Percentiles rank a stretch among this genome's conserved stretches.
These are phyloP conservation scores for Oryza punctata DNA, from an alignment of 176 grass and related monocot genomes.

Conservation along the genomic window DNA sequence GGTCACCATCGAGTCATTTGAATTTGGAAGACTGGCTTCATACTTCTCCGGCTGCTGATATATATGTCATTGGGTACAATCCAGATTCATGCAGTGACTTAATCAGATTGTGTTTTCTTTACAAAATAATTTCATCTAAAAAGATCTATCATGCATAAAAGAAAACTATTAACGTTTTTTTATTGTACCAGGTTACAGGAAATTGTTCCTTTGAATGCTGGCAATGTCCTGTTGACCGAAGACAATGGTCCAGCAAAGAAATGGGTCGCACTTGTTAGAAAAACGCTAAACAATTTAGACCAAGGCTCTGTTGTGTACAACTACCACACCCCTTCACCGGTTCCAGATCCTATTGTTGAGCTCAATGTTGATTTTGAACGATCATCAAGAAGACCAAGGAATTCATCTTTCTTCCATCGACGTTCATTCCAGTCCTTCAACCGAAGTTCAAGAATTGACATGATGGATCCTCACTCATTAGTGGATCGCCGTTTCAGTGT, in stretches of 20 bases:
- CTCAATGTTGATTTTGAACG: conserved; percentile 85
- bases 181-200: conserved; percentile 78
- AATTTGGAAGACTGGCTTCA: conserved; percentile 89
- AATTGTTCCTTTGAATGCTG: conserved; percentile 95
- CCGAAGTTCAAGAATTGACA: conserved; percentile 68
- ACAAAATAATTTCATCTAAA: background rate
- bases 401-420: conserved; percentile 70
- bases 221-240: conserved; percentile 76
- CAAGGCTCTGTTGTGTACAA: conserved; percentile 55
- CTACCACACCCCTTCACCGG: conserved; percentile 71
- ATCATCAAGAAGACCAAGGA: conserved; percentile 60
- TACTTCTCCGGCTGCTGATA: conserved; percentile 95
- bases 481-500: conserved; percentile 84
- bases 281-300: conserved; percentile 69
- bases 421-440: conserved; percentile 75
- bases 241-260: conserved; percentile 83
- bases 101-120: conserved; percentile 1
- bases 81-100: conserved; percentile 8
- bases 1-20: conserved; percentile 82
- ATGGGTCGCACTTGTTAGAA: conserved; percentile 80
- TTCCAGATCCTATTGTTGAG: conserved; percentile 73
- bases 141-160: background rate
- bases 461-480: conserved; percentile 65
- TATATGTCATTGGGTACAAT: conserved; percentile 88
- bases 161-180: background rate